Percentiles rank a stretch among this genome's conserved stretches.
Conservation (phyloP, 768 basidiomycete species). For the Tylopilus balloui region DNA sequence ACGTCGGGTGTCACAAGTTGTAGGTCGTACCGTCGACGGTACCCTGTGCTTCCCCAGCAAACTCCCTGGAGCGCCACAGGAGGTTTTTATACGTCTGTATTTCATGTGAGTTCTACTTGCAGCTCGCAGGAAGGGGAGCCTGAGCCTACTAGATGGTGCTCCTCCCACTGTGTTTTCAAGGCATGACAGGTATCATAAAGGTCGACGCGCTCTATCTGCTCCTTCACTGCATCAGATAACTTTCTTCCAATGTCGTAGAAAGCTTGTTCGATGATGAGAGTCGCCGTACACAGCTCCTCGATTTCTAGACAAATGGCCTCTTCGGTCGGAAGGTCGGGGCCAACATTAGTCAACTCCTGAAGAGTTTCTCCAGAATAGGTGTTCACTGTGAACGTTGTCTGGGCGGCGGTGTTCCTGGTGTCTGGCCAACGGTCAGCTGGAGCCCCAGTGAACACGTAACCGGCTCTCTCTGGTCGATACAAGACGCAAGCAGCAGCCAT, state of each 20-base stretch:
- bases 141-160: conserved; percentile 10
- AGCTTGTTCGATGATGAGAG: conserved; percentile 16
- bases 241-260: conserved; percentile 13
- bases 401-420: neutral
- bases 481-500: conserved; percentile 6
- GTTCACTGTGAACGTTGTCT: neutral
- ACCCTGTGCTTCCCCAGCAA: conserved; percentile 18
- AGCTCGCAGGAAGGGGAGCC: neutral
- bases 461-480: neutral
- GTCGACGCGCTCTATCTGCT: conserved; percentile 8
- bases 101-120: neutral
- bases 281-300: conserved; percentile 11
- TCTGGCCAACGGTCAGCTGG: neutral
- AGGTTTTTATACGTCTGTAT: conserved; percentile 13
- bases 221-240: conserved; percentile 5
- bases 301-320: conserved; percentile 16
- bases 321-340: conserved; percentile 9
- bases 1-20: accelerated
- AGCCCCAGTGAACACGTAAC: neutral
- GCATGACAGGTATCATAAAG: conserved; percentile 9
- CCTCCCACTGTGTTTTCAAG: conserved; percentile 14
- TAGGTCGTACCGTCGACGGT: conserved; percentile 12
- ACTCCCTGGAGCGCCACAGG: conserved; percentile 19
- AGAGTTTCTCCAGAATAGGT: neutral
- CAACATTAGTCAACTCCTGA: neutral